These are phyloP conservation scores for Fusarium equiseti DNA, from an alignment of 2,329 filamentous ascomycete genomes.

Conservation along the genomic window DNA sequence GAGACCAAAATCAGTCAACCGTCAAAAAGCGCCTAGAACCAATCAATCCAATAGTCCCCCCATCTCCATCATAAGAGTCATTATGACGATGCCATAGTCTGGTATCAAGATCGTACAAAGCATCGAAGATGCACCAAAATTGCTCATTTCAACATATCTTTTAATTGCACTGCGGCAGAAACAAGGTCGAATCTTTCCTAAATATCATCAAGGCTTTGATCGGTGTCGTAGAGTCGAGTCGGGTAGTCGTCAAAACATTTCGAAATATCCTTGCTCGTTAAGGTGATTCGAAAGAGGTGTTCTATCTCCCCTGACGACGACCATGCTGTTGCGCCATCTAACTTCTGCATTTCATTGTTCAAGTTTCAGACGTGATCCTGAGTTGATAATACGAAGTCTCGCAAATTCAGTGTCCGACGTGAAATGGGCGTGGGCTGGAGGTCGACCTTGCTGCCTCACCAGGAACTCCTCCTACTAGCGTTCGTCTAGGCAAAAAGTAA, in stretches of 20 bases:
- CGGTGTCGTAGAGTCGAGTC: background rate
- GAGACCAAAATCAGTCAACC: conserved; percentile 31
- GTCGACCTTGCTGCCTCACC: conserved; percentile 61
- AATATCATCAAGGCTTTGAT: conserved; percentile 8
- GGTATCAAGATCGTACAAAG: conserved; percentile 50
- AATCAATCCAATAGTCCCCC: conserved; percentile 29
- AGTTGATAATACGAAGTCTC: conserved; percentile 51
- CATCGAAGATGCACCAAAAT: conserved; percentile 34
- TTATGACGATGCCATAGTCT: conserved; percentile 45
- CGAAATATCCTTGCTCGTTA: background rate
- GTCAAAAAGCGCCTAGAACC: conserved; percentile 40
- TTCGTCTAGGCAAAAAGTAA: conserved; percentile 71
- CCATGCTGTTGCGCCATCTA: conserved; percentile 68
- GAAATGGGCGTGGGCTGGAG: conserved; percentile 53
- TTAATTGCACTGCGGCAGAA: conserved; percentile 6
- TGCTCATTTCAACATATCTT: conserved; percentile 3
- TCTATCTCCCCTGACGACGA: conserved; percentile 65
- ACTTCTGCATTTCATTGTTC: conserved; percentile 59
- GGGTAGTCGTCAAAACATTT: background rate
- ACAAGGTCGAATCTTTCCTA: conserved; percentile 7
- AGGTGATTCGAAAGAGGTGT: conserved; percentile 61
- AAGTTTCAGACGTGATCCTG: conserved; percentile 52
- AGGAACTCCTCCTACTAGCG: conserved; percentile 61
- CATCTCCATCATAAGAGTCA: conserved; percentile 43
- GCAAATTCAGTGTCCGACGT: conserved; percentile 58